These are phyloP conservation scores for Alternaria solani DNA, from an alignment of 2,329 filamentous ascomycete species.

Conservation along the genomic window DNA sequence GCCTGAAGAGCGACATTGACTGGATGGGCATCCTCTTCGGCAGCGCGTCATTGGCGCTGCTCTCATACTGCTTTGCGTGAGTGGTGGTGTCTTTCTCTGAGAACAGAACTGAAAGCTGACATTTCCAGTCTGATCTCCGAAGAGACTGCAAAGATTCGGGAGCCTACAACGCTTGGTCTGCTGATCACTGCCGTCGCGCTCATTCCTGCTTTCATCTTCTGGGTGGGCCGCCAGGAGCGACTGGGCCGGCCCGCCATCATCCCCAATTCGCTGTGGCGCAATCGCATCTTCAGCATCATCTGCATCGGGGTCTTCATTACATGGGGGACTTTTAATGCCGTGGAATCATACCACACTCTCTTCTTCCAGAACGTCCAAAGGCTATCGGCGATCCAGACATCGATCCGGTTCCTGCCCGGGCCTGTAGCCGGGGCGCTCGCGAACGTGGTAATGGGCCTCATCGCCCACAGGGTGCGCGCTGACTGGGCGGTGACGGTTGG, in stretches of 20 bases:
- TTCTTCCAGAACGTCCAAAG: slow-evolving; percentile 55
- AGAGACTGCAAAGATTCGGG: neutral
- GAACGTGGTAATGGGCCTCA: slow-evolving; percentile 57
- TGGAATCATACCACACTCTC: slow-evolving; percentile 47
- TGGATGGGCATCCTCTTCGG: slow-evolving; percentile 62
- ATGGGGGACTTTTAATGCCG: slow-evolving; percentile 42
- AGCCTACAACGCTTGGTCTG: slow-evolving; percentile 50
- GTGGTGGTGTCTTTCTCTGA: slow-evolving; percentile 48
- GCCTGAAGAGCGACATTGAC: slow-evolving; percentile 59
- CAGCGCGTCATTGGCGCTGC: slow-evolving; percentile 57
- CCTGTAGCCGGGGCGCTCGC: slow-evolving; percentile 51
- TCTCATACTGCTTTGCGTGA: slow-evolving; percentile 63
- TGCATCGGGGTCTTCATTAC: slow-evolving; percentile 58
- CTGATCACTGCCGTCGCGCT: slow-evolving; percentile 55
- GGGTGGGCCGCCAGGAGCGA: slow-evolving; percentile 61
- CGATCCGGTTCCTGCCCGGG: slow-evolving; percentile 55
- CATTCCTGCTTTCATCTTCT: slow-evolving; percentile 61
- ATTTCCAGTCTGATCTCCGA: neutral
- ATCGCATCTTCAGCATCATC: slow-evolving; percentile 62
- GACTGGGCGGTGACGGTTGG: slow-evolving; percentile 54
- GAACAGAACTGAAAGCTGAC: slow-evolving; percentile 34
- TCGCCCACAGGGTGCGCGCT: slow-evolving; percentile 57
- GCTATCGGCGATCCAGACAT: slow-evolving; percentile 46
- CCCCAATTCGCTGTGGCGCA: slow-evolving; percentile 69
- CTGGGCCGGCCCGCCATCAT: slow-evolving; percentile 63